A percentile compares a stretch with the other conserved stretches of the same genome.
Evolutionary conservation across 805 yeast species (phyloP).

Genomic region (Debaryomyces hansenii): DNA sequence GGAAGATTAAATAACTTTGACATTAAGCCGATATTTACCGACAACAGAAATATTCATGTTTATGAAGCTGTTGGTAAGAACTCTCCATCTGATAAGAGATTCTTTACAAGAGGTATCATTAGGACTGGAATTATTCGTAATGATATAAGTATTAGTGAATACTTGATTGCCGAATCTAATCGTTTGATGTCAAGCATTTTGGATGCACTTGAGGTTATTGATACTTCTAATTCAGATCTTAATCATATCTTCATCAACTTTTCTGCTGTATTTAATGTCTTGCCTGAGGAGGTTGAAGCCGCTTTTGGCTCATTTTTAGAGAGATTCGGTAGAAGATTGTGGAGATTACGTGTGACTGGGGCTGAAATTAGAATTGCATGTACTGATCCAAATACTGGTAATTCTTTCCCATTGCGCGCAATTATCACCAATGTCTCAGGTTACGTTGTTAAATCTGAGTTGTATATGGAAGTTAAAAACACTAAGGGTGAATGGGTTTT

Average conservation of each 20-base stretch:
- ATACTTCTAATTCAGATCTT: constrained; percentile 91
- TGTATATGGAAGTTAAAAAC: constrained; percentile 92
- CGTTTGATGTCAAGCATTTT: constrained; percentile 93
- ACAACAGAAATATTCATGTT: constrained; percentile 95
- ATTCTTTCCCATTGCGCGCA: constrained; percentile 94
- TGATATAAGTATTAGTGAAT: constrained; percentile 90
- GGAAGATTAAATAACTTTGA: constrained; percentile 93
- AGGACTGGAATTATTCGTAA: constrained; percentile 94
- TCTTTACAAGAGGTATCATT: constrained; percentile 94
- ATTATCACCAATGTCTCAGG: constrained; percentile 96
- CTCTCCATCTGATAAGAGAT: constrained; percentile 90
- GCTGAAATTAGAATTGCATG: constrained; percentile 97
- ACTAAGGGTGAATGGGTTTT: constrained; percentile 95
- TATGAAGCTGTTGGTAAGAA: constrained; percentile 96
- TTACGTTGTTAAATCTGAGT: constrained; percentile 92
- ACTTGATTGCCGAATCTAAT: constrained; percentile 93
- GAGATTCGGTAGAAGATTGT: constrained; percentile 93
- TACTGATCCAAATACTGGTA: constrained; percentile 82
- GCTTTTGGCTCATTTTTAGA: constrained; percentile 98
- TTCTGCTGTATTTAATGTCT: constrained; percentile 90
- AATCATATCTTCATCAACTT: constrained; percentile 97
- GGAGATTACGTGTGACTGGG: constrained; percentile 95
- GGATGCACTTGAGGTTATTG: constrained; percentile 92
- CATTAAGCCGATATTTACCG: constrained; percentile 92
- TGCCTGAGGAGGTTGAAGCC: constrained; percentile 94